These are phyloP conservation scores for Zygoascus hellenicus DNA, from an alignment of 1,139 yeast species.

Conservation along the genomic window DNA sequence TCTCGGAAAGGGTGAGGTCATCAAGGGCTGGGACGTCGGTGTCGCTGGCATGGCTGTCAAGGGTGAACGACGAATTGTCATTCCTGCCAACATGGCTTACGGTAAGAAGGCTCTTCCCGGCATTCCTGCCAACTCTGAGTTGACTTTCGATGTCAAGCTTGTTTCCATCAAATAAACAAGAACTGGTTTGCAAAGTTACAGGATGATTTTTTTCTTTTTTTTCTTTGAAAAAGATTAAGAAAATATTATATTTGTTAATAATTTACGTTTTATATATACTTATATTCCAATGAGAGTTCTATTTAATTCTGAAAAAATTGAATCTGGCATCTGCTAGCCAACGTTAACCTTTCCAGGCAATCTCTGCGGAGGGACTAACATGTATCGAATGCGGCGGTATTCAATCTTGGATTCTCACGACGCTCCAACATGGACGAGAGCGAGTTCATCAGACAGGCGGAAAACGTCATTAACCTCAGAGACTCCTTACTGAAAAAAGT, in stretches of 20 bases:
- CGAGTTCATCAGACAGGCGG: constrained; percentile 14
- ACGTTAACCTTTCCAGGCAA: too few relatives aligned
- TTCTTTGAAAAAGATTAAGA: not conserved
- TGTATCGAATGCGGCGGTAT: too few relatives aligned
- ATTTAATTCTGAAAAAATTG: too few relatives aligned
- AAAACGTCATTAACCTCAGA: constrained; percentile 22
- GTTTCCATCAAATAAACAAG: constrained; percentile 73
- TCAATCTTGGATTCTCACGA: not conserved
- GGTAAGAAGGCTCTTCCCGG: constrained; percentile 95
- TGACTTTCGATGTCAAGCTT: constrained; percentile 92
- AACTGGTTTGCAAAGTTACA: not conserved
- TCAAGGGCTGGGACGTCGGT: constrained; percentile 98
- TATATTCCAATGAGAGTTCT: not conserved
- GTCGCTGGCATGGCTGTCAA: constrained; percentile 98
- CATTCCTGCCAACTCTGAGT: constrained; percentile 93
- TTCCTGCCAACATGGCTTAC: constrained; percentile 95
- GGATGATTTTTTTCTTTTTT: not conserved
- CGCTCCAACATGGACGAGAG: not conserved
- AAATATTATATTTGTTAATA: constrained; percentile 1
- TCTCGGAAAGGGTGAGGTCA: constrained; percentile 96
- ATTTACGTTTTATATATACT: not conserved
- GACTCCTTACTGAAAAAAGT: constrained; percentile 22
- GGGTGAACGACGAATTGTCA: constrained; percentile 96
- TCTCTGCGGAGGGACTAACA: too few relatives aligned
- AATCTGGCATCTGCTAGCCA: too few relatives aligned